A percentile compares a stretch with the other conserved stretches of the same genome.
phyloP scores from a whole-genome alignment of 768 basidiomycete genomes.

The Tylopilus sp. region DNA sequence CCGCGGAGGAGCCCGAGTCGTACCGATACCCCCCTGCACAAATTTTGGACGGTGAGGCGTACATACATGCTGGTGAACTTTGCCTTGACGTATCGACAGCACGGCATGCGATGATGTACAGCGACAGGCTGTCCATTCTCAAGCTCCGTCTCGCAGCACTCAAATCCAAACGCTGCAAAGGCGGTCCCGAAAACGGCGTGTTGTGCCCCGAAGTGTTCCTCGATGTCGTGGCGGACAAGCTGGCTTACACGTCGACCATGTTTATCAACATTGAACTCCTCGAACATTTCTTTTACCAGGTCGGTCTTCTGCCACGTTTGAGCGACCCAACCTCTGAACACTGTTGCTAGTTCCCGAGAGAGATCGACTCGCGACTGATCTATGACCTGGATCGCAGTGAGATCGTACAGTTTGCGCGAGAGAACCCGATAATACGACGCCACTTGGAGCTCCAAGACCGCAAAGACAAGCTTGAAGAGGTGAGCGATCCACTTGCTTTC shows the following conservation, averaged over 20 bases:
- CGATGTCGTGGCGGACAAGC: conserved; percentile 93
- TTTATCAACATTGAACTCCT: conserved; percentile 98
- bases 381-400: conserved; percentile 92
- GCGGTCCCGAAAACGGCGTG: conserved; percentile 82
- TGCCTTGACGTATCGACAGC: conserved; percentile 44
- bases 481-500: conserved; percentile 21
- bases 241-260: conserved; percentile 94
- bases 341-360: conserved; percentile 81
- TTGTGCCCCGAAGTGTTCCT: conserved; percentile 98
- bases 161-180: conserved; percentile 83
- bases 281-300: conserved; percentile 98
- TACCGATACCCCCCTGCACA: conserved; percentile 92
- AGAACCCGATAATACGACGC: conserved; percentile 84
- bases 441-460: conserved; percentile 95
- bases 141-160: conserved; percentile 85
- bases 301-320: conserved; percentile 31
- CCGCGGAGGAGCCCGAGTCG: conserved; percentile 54
- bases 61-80: neutral
- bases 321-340: neutral
- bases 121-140: conserved; percentile 74
- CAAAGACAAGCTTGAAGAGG: conserved; percentile 97
- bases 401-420: conserved; percentile 87
- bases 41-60: conserved; percentile 77
- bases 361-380: conserved; percentile 90
- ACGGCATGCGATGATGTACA: conserved; percentile 88